Evolutionary conservation across 2,329 filamentous ascomycete species (phyloP).

Genomic region (Cercospora citrullina): DNA sequence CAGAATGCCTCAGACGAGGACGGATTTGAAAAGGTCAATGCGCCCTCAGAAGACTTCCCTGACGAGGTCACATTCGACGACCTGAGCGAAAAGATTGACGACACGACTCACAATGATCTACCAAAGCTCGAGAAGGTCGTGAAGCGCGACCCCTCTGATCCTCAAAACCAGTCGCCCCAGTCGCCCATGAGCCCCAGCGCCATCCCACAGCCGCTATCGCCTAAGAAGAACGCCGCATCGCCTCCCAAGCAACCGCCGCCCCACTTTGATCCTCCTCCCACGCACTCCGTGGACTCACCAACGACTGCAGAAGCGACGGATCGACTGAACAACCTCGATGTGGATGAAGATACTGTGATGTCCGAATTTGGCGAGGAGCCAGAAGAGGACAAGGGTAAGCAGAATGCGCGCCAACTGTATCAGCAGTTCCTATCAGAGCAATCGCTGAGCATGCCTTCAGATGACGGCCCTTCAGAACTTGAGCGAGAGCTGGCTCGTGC

Average conservation of each 20-base stretch:
- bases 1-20: slow-evolving; percentile 85
- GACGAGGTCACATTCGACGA: slow-evolving; percentile 69
- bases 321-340: slow-evolving; percentile 57
- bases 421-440: slow-evolving; percentile 42
- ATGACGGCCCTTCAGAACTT: slow-evolving; percentile 36
- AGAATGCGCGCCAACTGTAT: slow-evolving; percentile 43
- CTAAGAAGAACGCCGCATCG: slow-evolving; percentile 30
- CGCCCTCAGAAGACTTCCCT: slow-evolving; percentile 55
- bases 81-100: slow-evolving; percentile 57
- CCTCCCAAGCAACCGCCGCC: slow-evolving; percentile 21
- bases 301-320: slow-evolving; percentile 57
- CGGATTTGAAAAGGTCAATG: slow-evolving; percentile 84
- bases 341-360: slow-evolving; percentile 60
- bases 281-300: slow-evolving; percentile 47
- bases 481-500: slow-evolving; percentile 47
- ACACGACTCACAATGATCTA: slow-evolving; percentile 29
- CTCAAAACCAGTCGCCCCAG: slow-evolving; percentile 19
- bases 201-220: slow-evolving; percentile 36
- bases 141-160: slow-evolving; percentile 28
- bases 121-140: slow-evolving; percentile 34
- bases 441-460: slow-evolving; percentile 36
- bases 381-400: slow-evolving; percentile 35
- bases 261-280: slow-evolving; percentile 36
- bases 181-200: slow-evolving; percentile 27
- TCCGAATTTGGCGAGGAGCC: slow-evolving; percentile 38